phyloP scores from a whole-genome alignment of 345 rosid species.

The Aurinia saxatilis region DNA sequence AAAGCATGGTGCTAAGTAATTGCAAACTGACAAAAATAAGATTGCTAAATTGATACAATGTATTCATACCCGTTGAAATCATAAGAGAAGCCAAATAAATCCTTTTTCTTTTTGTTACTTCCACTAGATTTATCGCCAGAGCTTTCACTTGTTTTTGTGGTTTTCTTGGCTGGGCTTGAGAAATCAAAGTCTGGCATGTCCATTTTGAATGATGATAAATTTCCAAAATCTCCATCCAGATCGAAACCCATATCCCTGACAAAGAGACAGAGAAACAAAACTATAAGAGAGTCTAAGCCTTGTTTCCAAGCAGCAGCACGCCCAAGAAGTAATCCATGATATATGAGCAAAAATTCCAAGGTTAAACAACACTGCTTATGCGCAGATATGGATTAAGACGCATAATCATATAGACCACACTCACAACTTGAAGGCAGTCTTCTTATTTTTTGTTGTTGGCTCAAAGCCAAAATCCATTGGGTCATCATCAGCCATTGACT shows the following conservation, averaged over 20 bases:
- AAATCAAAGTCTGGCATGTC: conserved; percentile 84
- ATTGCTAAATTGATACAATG: neutral
- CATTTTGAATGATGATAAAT: conserved; percentile 64
- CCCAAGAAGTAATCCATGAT: neutral
- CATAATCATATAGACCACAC: conserved; percentile 27
- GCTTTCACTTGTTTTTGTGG: conserved; percentile 47
- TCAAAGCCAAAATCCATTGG: conserved; percentile 65
- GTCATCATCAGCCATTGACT: conserved; percentile 51
- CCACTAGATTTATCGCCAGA: conserved; percentile 39
- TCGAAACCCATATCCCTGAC: conserved; percentile 78
- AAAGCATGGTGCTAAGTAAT: conserved; percentile 24
- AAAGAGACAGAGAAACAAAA: conserved; percentile 9
- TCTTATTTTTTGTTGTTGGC: conserved; percentile 47
- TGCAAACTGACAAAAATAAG: neutral
- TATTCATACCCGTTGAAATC: conserved; percentile 62
- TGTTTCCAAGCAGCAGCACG: conserved; percentile 6
- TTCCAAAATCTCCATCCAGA: conserved; percentile 64
- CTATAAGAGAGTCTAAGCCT: conserved; percentile 9
- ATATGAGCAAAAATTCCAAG: neutral
- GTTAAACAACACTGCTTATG: neutral
- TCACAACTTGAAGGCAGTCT: conserved; percentile 68
- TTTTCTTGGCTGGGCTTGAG: conserved; percentile 43
- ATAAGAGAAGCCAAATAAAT: conserved; percentile 55
- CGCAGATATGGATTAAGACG: conserved; percentile 5
- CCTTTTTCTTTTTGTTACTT: conserved; percentile 36